Evolutionary conservation across 1,284 basidiomycete genomes (phyloP).

Genomic region (Taiwanofungus camphoratus): DNA sequence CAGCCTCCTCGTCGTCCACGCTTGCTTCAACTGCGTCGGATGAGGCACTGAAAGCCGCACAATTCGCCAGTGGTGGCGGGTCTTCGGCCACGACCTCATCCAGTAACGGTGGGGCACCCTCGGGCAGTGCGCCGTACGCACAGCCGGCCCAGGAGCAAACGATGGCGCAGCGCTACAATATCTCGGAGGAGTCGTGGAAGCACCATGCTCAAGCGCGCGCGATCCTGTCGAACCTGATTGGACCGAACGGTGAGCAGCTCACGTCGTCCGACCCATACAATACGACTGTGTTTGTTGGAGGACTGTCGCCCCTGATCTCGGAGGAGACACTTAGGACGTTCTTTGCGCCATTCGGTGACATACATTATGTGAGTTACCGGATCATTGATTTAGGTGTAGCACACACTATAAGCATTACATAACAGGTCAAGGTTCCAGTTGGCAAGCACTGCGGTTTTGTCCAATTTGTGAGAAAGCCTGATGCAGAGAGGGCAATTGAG

Average conservation of each 20-base stretch:
- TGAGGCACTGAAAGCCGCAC: slow-evolving; percentile 32
- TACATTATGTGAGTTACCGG: slow-evolving; percentile 75
- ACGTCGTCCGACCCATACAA: slow-evolving; percentile 87
- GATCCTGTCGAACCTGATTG: slow-evolving; percentile 73
- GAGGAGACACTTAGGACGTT: slow-evolving; percentile 86
- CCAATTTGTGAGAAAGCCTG: slow-evolving; percentile 86
- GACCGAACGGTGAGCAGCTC: slow-evolving; percentile 78
- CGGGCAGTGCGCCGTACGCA: slow-evolving; percentile 37
- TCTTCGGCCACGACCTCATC: slow-evolving; percentile 8
- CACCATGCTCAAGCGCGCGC: slow-evolving; percentile 76
- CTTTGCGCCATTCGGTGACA: slow-evolving; percentile 87
- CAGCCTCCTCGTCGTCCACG: slow-evolving; percentile 39
- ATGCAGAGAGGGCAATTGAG: slow-evolving; percentile 90
- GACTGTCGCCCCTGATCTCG: slow-evolving; percentile 77
- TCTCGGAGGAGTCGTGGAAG: slow-evolving; percentile 75
- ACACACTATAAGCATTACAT: slow-evolving; percentile 2
- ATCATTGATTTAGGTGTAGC: too few species aligned
- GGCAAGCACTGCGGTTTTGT: slow-evolving; percentile 96
- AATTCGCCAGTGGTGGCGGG: slow-evolving; percentile 34
- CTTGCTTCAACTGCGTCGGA: slow-evolving; percentile 43
- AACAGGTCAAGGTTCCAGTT: slow-evolving; percentile 88
- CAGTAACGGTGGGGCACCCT: slow-evolving; percentile 22
- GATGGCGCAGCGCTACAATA: slow-evolving; percentile 44
- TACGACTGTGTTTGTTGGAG: slow-evolving; percentile 90
- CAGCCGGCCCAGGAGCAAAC: slow-evolving; percentile 36